These are phyloP conservation scores for Globisporangium polare DNA, from an alignment of 352 stramenopile genomes.

Conservation along the genomic window DNA sequence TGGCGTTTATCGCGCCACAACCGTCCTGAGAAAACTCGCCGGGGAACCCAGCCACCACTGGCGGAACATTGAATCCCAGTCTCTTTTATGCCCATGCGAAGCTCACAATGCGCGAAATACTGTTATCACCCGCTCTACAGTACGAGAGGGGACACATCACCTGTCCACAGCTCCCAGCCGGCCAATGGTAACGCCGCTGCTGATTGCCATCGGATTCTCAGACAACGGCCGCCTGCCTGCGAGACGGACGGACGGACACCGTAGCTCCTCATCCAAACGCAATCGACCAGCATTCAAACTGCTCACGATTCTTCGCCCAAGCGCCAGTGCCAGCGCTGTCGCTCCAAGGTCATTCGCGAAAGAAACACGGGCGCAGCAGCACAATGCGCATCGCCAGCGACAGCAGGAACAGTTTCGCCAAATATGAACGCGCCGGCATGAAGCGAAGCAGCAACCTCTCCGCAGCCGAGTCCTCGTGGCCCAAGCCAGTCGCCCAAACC, in stretches of 20 bases:
- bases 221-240: background rate
- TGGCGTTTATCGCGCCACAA: too few relatives aligned
- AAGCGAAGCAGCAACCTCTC: conserved; percentile 3
- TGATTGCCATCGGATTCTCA: background rate
- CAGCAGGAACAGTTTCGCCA: background rate
- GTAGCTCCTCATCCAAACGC: background rate
- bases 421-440: conserved; percentile 13
- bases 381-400: background rate
- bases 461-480: background rate
- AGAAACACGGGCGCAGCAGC: background rate
- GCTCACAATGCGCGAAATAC: background rate
- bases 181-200: background rate
- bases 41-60: too few relatives aligned
- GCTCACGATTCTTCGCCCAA: background rate
- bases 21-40: too few relatives aligned
- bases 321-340: background rate
- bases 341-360: conserved; percentile 4
- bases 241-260: background rate
- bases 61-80: too few relatives aligned
- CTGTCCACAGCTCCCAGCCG: background rate
- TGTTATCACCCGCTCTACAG: background rate
- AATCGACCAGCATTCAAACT: background rate
- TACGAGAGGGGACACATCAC: conserved; percentile 2
- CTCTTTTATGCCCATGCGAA: background rate
- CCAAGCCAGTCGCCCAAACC: too few relatives aligned